Percentiles rank a stretch among this genome's conserved stretches.
Conservation (phyloP, 2,329 filamentous ascomycete genomes). For the Colletotrichum abscissum region DNA sequence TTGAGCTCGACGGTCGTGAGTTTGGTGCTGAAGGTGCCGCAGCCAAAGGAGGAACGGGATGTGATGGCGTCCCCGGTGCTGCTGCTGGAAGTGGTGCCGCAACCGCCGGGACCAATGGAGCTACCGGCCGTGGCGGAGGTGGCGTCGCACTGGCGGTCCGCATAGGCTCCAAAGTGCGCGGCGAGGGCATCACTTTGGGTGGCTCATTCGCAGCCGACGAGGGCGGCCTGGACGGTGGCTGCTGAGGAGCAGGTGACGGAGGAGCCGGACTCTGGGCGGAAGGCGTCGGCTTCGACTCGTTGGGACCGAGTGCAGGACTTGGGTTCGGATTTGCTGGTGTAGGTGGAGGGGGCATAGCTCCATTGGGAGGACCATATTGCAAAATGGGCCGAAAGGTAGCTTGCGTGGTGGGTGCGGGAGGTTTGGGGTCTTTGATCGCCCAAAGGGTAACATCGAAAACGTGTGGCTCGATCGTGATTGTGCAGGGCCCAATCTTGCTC, state of each 20-base stretch:
- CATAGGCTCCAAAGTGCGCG: neutral
- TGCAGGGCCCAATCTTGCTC: constrained; percentile 78
- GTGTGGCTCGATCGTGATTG: constrained; percentile 83
- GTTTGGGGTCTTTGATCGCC: constrained; percentile 74
- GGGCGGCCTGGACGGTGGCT: constrained; percentile 12
- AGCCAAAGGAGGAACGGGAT: constrained; percentile 23
- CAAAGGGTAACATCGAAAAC: constrained; percentile 82
- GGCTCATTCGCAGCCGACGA: constrained; percentile 13
- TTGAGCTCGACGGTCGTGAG: constrained; percentile 33
- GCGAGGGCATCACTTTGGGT: neutral
- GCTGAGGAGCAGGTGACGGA: constrained; percentile 19
- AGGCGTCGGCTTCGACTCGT: constrained; percentile 39
- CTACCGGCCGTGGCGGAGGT: constrained; percentile 14
- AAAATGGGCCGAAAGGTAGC: constrained; percentile 64
- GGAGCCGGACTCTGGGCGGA: constrained; percentile 19
- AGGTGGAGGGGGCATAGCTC: constrained; percentile 66
- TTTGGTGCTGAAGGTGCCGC: constrained; percentile 40
- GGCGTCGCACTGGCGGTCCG: constrained; percentile 15
- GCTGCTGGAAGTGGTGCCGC: constrained; percentile 35
- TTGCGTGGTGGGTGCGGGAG: constrained; percentile 42
- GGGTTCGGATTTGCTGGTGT: constrained; percentile 28
- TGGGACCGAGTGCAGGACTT: constrained; percentile 19
- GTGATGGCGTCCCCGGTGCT: constrained; percentile 36
- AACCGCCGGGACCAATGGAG: constrained; percentile 28
- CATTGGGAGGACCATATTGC: constrained; percentile 74